Evolutionary conservation across 192 early-diverging fungal species (phyloP).

Genomic region (Phlyctochytrium planicorne): DNA sequence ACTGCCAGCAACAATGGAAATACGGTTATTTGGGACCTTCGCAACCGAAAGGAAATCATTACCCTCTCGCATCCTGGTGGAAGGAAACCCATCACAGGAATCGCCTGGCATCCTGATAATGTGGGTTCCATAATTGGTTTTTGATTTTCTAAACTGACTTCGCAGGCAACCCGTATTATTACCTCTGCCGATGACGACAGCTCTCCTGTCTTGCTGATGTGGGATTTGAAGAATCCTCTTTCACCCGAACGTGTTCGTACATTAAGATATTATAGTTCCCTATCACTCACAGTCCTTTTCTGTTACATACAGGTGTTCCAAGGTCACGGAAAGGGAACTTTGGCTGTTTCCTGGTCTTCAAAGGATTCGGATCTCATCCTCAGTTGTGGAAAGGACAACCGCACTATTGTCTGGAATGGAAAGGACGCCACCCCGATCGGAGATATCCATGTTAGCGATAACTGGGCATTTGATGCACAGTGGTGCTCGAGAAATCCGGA

Average conservation of each 20-base stretch:
- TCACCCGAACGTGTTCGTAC: constrained; percentile 73
- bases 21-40: constrained; percentile 96
- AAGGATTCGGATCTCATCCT: constrained; percentile 91
- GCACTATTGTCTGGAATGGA: constrained; percentile 89
- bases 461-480: constrained; percentile 96
- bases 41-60: constrained; percentile 82
- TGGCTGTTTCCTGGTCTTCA: constrained; percentile 92
- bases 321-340: constrained; percentile 88
- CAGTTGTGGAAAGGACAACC: constrained; percentile 94
- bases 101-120: constrained; percentile 89
- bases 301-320: constrained; percentile 62
- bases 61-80: constrained; percentile 64
- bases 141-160: constrained; percentile 8
- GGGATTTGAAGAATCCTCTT: constrained; percentile 95
- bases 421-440: constrained; percentile 76
- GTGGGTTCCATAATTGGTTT: constrained; percentile 3
- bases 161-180: constrained; percentile 86
- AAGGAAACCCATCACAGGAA: constrained; percentile 74
- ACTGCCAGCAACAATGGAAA: constrained; percentile 87
- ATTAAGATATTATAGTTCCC: not conserved
- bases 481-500: constrained; percentile 97
- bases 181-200: constrained; percentile 91
- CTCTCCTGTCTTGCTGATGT: constrained; percentile 83
- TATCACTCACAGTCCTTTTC: not conserved
- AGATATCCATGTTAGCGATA: constrained; percentile 78